Conservation (phyloP, 345 rosid species). For the Dipteronia dyeriana region DNA sequence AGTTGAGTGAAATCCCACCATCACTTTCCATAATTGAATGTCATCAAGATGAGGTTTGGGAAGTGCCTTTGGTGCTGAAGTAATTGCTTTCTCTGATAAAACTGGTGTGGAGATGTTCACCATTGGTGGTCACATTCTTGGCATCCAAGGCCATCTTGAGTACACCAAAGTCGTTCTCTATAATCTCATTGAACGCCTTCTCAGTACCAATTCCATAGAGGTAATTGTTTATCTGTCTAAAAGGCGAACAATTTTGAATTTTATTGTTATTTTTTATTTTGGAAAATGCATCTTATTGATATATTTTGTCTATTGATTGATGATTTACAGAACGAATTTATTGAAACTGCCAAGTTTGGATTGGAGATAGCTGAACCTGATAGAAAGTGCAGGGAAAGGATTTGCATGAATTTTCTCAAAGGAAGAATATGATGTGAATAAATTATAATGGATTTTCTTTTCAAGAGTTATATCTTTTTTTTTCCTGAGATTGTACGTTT, state of each 20-base stretch:
- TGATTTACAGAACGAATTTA: slow-evolving; percentile 44
- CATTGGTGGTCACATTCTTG: slow-evolving; percentile 62
- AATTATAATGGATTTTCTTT: neutral
- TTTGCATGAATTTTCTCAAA: slow-evolving; percentile 66
- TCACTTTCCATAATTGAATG: slow-evolving; percentile 65
- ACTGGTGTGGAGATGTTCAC: slow-evolving; percentile 77
- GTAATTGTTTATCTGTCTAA: slow-evolving; percentile 21
- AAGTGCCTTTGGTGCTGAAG: slow-evolving; percentile 63
- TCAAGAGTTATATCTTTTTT: neutral
- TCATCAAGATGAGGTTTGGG: slow-evolving; percentile 89
- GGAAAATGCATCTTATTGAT: too few species aligned
- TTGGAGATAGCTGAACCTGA: slow-evolving; percentile 58
- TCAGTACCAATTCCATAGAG: slow-evolving; percentile 47
- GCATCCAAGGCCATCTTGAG: slow-evolving; percentile 97
- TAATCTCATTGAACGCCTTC: slow-evolving; percentile 77
- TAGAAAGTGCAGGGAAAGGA: slow-evolving; percentile 51
- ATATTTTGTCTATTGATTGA: neutral
- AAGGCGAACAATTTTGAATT: too few species aligned
- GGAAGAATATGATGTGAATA: slow-evolving; percentile 10
- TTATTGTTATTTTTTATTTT: too few species aligned
- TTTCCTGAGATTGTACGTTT: too few species aligned
- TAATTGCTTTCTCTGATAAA: slow-evolving; percentile 74
- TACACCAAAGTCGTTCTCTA: slow-evolving; percentile 76
- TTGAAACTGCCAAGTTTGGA: slow-evolving; percentile 44
- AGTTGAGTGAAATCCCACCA: slow-evolving; percentile 39